Evolutionary conservation across 2,329 filamentous ascomycete genomes (phyloP).

Genomic region (Aspergillus awamori): DNA sequence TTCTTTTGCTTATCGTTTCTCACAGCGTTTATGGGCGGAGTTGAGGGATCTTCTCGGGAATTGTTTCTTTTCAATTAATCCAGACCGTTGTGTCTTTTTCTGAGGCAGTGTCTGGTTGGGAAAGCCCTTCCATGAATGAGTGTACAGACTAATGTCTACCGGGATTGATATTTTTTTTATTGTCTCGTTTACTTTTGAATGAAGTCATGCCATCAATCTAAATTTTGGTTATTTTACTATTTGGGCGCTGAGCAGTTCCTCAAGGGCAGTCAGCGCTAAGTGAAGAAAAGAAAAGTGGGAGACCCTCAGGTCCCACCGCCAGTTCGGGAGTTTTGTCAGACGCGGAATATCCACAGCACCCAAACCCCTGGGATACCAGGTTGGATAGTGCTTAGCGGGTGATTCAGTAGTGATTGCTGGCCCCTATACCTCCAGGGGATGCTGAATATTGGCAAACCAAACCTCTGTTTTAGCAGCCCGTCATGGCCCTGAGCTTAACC

Average conservation of each 20-base stretch:
- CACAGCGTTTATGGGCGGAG: neutral
- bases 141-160: neutral
- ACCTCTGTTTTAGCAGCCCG: neutral
- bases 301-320: neutral
- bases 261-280: neutral
- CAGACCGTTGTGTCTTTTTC: neutral
- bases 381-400: neutral
- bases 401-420: too few relatives aligned
- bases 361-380: neutral
- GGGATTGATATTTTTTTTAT: conserved; percentile 5
- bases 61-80: neutral
- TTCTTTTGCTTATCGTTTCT: too few relatives aligned
- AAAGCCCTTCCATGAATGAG: neutral
- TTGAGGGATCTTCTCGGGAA: neutral
- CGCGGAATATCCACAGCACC: neutral
- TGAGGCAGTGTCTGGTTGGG: neutral
- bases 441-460: neutral
- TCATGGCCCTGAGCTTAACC: conserved; percentile 25
- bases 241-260: neutral
- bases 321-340: neutral
- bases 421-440: too few relatives aligned
- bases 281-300: neutral
- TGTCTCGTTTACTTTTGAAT: too few relatives aligned
- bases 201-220: neutral
- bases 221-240: neutral